Evolutionary conservation across 2,329 filamentous ascomycete species (phyloP).

Genomic region (Zymoseptoria brevis): DNA sequence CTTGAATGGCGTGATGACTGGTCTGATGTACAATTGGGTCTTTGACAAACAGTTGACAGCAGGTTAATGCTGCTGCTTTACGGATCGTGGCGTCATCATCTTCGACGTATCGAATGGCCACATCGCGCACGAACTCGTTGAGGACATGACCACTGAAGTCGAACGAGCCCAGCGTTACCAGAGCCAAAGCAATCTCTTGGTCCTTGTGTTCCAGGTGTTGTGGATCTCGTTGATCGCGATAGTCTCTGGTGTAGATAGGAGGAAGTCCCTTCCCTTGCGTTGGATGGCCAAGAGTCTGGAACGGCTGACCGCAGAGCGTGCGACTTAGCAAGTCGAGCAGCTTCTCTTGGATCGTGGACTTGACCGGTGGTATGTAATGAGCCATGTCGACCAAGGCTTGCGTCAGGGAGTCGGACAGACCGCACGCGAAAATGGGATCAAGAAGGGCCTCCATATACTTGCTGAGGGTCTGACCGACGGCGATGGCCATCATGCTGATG

Average conservation of each 20-base stretch:
- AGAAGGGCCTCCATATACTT: conserved; percentile 97
- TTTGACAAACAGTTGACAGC: conserved; percentile 92
- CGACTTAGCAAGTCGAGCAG: conserved; percentile 90
- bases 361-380: conserved; percentile 94
- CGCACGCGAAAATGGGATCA: conserved; percentile 94
- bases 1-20: conserved; percentile 91
- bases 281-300: conserved; percentile 85
- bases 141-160: conserved; percentile 87
- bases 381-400: conserved; percentile 97
- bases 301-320: conserved; percentile 84
- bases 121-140: conserved; percentile 97
- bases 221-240: conserved; percentile 76
- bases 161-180: conserved; percentile 95
- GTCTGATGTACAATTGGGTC: conserved; percentile 98
- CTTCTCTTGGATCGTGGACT: conserved; percentile 85
- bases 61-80: conserved; percentile 89
- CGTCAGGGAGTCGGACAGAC: conserved; percentile 84
- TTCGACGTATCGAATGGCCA: conserved; percentile 96
- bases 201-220: conserved; percentile 72
- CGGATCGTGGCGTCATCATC: conserved; percentile 90
- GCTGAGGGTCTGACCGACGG: conserved; percentile 90
- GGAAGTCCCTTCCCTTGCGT: conserved; percentile 75
- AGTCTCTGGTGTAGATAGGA: conserved; percentile 59
- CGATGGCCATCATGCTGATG: conserved; percentile 90
- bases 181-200: conserved; percentile 80